Evolutionary conservation across 257 asterid genomes (phyloP).

Genomic region (Cordia subcordata): DNA sequence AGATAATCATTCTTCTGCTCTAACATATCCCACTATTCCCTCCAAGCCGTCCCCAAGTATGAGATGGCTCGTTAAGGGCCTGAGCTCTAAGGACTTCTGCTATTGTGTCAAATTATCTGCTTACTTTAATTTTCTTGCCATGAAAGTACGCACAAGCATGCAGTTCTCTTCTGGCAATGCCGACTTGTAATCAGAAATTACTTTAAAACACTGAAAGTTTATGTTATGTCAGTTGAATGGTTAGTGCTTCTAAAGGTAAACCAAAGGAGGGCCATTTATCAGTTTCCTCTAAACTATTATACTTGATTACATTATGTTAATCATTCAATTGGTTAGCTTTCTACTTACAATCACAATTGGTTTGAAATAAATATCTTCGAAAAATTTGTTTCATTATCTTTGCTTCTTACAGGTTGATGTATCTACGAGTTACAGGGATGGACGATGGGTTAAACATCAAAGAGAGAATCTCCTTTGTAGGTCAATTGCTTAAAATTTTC

Average conservation of each 20-base stretch:
- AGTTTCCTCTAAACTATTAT: not conserved
- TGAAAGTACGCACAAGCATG: too few relatives aligned
- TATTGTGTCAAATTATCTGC: too few relatives aligned
- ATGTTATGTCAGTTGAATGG: not conserved
- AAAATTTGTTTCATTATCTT: not conserved
- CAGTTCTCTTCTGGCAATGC: too few relatives aligned
- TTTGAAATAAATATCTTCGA: not conserved
- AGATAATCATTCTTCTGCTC: too few relatives aligned
- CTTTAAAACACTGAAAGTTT: too few relatives aligned
- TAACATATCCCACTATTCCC: too few relatives aligned
- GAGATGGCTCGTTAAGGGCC: too few relatives aligned
- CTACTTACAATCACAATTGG: not conserved
- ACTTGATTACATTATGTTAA: not conserved
- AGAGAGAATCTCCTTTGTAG: conserved; percentile 81
- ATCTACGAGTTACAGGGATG: conserved; percentile 90
- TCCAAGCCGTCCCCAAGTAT: too few relatives aligned
- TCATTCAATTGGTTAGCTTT: not conserved
- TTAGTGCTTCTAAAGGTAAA: not conserved
- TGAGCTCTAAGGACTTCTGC: too few relatives aligned
- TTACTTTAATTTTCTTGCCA: too few relatives aligned
- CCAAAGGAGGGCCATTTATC: not conserved
- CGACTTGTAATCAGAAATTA: too few relatives aligned
- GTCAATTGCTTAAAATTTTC: conserved; percentile 23
- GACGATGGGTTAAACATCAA: conserved; percentile 78
- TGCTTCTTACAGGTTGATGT: conserved; percentile 54